Conservation (phyloP, 306 rosid genomes). For the Malus sieversii region DNA sequence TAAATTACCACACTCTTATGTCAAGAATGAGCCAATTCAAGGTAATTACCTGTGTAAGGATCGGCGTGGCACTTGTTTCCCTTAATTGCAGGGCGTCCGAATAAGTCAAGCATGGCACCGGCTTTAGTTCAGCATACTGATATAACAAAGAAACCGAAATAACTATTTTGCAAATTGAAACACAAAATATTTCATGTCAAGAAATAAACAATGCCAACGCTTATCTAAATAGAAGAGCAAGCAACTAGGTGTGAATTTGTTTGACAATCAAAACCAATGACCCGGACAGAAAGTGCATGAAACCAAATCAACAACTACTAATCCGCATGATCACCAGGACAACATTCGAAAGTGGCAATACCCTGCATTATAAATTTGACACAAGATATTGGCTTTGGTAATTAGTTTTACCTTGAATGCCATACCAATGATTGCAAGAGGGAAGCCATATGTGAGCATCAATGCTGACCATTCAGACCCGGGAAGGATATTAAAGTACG, state of each 20-base stretch:
- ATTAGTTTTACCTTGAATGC: slow-evolving; percentile 72
- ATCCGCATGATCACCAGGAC: neutral
- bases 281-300: neutral
- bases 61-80: slow-evolving; percentile 75
- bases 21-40: slow-evolving; percentile 10
- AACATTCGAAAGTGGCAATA: neutral
- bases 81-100: slow-evolving; percentile 59
- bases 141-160: slow-evolving; percentile 16
- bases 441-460: slow-evolving; percentile 95
- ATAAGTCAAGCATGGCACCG: slow-evolving; percentile 91
- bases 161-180: slow-evolving; percentile 1
- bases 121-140: slow-evolving; percentile 97
- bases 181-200: neutral
- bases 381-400: neutral
- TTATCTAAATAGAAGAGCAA: neutral
- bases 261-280: neutral
- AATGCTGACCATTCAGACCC: slow-evolving; percentile 98
- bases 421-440: slow-evolving; percentile 98
- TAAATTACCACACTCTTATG: neutral
- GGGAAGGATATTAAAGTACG: slow-evolving; percentile 82
- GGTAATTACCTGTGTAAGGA: slow-evolving; percentile 72
- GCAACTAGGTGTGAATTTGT: neutral
- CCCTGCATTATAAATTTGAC: neutral
- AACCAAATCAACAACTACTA: neutral
- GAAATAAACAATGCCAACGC: neutral